A percentile compares a stretch with the other conserved stretches of the same genome.
phyloP scores from a whole-genome alignment of 129 eudicot species.

The Ambrosia trifida region DNA sequence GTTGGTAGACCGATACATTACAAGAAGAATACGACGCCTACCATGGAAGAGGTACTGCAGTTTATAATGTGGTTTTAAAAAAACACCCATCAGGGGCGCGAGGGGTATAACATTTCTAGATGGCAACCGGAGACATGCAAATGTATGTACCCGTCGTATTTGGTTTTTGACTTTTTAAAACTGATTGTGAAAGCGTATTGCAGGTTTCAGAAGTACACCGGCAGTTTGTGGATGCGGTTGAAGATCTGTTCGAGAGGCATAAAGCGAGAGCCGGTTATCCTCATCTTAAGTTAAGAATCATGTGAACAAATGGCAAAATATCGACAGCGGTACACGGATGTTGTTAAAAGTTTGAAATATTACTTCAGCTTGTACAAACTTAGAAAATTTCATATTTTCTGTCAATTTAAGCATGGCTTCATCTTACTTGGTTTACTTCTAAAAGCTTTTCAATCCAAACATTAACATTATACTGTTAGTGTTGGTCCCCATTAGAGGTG shows the following conservation, averaged over 20 bases:
- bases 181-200: slow-evolving; percentile 1
- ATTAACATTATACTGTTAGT: too few relatives aligned
- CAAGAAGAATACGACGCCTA: slow-evolving; percentile 63
- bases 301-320: slow-evolving; percentile 24
- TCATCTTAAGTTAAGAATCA: slow-evolving; percentile 55
- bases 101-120: too few relatives aligned
- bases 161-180: not conserved
- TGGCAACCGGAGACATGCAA: not conserved
- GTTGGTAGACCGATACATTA: slow-evolving; percentile 82
- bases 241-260: slow-evolving; percentile 77
- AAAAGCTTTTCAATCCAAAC: too few relatives aligned
- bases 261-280: slow-evolving; percentile 67
- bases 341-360: not conserved
- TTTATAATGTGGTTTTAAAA: not conserved
- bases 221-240: slow-evolving; percentile 65
- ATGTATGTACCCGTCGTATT: not conserved
- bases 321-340: slow-evolving; percentile 6
- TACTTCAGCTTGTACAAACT: slow-evolving; percentile 12
- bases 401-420: slow-evolving; percentile 15
- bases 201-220: slow-evolving; percentile 72
- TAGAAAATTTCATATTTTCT: not conserved
- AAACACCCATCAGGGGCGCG: not conserved
- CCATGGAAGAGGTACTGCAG: slow-evolving; percentile 71
- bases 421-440: too few relatives aligned
- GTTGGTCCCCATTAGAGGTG: too few relatives aligned